Evolutionary conservation across 2,329 filamentous ascomycete genomes (phyloP).

Genomic region (Oidium heveae): DNA sequence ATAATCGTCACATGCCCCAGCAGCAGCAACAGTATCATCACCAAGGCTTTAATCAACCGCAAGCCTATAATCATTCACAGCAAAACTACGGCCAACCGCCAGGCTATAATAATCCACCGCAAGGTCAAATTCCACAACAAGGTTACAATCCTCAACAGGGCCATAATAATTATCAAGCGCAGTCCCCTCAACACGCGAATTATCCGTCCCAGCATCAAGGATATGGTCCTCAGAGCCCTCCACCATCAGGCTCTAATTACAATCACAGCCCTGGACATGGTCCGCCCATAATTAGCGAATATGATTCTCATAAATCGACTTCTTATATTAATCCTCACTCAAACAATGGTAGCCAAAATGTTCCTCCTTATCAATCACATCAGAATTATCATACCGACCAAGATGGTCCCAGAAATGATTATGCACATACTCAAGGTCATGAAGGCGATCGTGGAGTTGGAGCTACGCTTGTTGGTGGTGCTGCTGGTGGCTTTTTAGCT

Average conservation of each 20-base stretch:
- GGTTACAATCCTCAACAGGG: not conserved
- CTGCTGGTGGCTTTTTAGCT: conserved; percentile 25
- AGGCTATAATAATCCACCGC: conserved; percentile 4
- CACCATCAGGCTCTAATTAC: not conserved
- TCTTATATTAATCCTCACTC: too few species aligned
- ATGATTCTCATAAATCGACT: not conserved
- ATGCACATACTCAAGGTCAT: not conserved
- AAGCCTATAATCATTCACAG: conserved; percentile 7
- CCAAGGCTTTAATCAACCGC: conserved; percentile 6
- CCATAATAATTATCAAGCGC: not conserved
- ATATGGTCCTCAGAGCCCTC: conserved; percentile 2
- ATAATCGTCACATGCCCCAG: conserved; percentile 6
- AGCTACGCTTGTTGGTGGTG: conserved; percentile 26
- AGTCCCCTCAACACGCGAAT: conserved; percentile 3
- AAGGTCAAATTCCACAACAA: conserved; percentile 4
- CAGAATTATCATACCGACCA: not conserved
- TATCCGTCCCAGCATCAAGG: conserved; percentile 5
- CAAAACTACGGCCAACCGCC: not conserved
- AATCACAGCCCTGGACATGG: not conserved
- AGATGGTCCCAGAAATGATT: not conserved
- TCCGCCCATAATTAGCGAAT: not conserved
- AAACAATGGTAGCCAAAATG: too few species aligned
- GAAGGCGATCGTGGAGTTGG: conserved; percentile 25
- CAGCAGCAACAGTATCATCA: conserved; percentile 3
- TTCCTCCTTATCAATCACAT: not conserved